Base-by-base conservation (phyloP, 306 rosid genomes). In the Vicia sativa region DNA sequence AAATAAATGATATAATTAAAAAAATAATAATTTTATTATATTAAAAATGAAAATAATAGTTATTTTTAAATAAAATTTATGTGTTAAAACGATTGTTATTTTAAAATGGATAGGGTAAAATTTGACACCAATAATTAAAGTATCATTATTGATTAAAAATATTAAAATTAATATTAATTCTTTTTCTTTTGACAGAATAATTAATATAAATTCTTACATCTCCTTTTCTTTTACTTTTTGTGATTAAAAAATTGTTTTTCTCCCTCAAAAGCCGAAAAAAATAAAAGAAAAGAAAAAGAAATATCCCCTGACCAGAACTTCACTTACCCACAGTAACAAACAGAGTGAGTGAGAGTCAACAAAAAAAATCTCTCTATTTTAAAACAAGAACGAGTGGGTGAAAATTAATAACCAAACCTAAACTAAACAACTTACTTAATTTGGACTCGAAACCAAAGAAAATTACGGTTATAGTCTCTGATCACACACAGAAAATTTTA, bases 191-290 rank as follows among this genome's bases (percentile, higher is more conserved):
- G n/a, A n/a, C n/a, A n/a, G n/a, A n/a, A n/a, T n/a, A 34, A 34
- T 21, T 52, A 11, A 11, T 19, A 9, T 50, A 9, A 18, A 9
- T 50, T 49, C 11, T 16, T 16, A 31, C 2, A 29, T 52, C 29
- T 21, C 8, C n/a, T 50, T 52, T 23, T 21, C 31, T 52, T 52
- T 23, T 9, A 52, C 57, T 21, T 52, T 21, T 52, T 52, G 29
- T 21, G 14, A 52, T 21, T 52, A 38, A 44, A 18, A 56, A 48
- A 71, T 56, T 63, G 48, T 65, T 43, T 16, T 43, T 35, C 1
- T 1, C 7, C 7, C 42, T 42, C 69, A 89, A 86, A 83, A 82
- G 92, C 92, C 84, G 87, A 79, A 74, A 74, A 72, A 69, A 69
- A 7, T 6, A 9, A 15, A 67, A 75, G 75, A 45, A 5, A 31